A percentile compares a stretch with the other conserved stretches of the same genome.
Evolutionary conservation across 331 rosid species (phyloP).

Genomic region (Malus hybrid): DNA sequence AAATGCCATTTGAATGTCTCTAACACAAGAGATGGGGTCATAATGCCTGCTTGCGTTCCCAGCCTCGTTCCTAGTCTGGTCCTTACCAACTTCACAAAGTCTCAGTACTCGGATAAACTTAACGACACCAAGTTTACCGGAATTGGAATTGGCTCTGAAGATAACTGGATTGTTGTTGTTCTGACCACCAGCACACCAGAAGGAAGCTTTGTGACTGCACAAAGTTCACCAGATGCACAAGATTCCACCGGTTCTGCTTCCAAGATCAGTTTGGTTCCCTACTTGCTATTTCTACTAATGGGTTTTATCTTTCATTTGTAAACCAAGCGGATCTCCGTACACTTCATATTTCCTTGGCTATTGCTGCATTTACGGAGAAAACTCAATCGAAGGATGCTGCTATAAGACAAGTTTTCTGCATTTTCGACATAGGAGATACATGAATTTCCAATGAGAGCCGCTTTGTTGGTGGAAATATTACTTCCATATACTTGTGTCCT

Average conservation of each 20-base stretch:
- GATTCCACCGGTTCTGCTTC: constrained; percentile 30
- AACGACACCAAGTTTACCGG: constrained; percentile 66
- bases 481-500: constrained; percentile 10
- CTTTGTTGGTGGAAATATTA: constrained; percentile 6
- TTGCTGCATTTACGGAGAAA: not conserved
- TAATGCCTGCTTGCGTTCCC: constrained; percentile 86
- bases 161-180: constrained; percentile 71
- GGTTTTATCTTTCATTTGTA: constrained; percentile 37
- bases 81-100: constrained; percentile 64
- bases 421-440: constrained; percentile 12
- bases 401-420: constrained; percentile 5
- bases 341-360: constrained; percentile 15
- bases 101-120: constrained; percentile 65
- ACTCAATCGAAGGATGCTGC: not conserved
- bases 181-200: constrained; percentile 62
- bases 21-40: constrained; percentile 45
- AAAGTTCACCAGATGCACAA: not conserved
- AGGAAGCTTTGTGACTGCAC: constrained; percentile 54
- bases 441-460: constrained; percentile 8
- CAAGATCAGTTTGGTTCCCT: constrained; percentile 29
- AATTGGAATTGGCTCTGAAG: constrained; percentile 69
- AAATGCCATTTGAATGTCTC: too few relatives aligned
- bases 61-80: constrained; percentile 44
- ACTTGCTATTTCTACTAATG: constrained; percentile 34
- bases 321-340: constrained; percentile 17